Base-by-base conservation (phyloP, 495 filamentous ascomycete species). In the Glarea lozoyensis region DNA sequence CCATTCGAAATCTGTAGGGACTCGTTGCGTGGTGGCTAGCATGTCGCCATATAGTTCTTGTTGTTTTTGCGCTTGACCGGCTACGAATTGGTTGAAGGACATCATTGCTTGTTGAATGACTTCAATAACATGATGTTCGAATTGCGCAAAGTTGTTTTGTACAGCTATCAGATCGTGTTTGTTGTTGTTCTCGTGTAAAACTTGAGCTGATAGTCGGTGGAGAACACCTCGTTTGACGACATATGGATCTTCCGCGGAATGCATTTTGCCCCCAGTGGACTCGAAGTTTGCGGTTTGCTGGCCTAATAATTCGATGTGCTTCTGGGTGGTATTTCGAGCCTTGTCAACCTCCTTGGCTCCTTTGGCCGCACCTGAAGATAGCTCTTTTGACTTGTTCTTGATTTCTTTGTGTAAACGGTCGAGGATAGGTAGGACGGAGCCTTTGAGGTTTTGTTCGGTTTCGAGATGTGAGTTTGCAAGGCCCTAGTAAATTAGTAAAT, bases 1-100 rank as follows among this genome's bases (percentile, higher is more conserved):
- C 87, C 88, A 98, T 63, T 98, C 92, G 42, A 93, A 92, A 51
- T 94, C 84, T n/a, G 75, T 73, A 1, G 88, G 84, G 37, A 97
- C 77, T n/a, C 69, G 67, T 61, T 94, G 84, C 1, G 79, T 70
- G n/a, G 73, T 76, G 42, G 69, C 70, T 33, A 92, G 71, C 60
- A 96, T 89, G 56, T 96, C 86, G 46, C 69, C 70, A 59, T 93
- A 92, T 59, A 96, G 78, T 12, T 72, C 65, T 43, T 81, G 84
- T 16, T 80, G 79, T 53, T 80, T 80, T 47, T 94, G 87, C n/a
- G 80, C 70, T 58, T 95, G 88, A 27, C 80, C 78, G 40, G 73
- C 77, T 49, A 88, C 72, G 45, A 83, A 74, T 52, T 82, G 72
- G 59, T 82, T 77, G 65, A 98, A 92, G 25, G 82, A 76, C 37